Conservation (phyloP, 1,139 yeast species). For the Diutina pseudorugosa region DNA sequence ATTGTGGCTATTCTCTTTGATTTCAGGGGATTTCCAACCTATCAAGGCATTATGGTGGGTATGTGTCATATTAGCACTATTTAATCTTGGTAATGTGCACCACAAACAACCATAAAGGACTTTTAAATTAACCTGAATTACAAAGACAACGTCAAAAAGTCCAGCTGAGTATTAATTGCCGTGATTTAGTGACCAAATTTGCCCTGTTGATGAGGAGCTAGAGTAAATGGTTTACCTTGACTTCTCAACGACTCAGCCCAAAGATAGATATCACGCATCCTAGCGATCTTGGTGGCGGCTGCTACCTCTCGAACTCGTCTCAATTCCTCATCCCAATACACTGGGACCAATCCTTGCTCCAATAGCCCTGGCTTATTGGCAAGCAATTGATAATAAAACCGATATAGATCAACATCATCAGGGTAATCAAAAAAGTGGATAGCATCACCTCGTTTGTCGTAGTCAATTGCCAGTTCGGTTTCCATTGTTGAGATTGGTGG, state of each 20-base stretch:
- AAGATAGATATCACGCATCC: conserved; percentile 11
- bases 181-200: too few relatives aligned
- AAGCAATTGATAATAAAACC: conserved; percentile 13
- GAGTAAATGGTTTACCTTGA: conserved; percentile 10
- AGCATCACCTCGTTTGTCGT: conserved; percentile 9
- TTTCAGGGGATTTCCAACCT: too few relatives aligned
- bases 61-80: too few relatives aligned
- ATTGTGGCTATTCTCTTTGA: too few relatives aligned
- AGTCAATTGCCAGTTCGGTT: conserved; percentile 6
- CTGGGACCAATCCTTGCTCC: conserved; percentile 15
- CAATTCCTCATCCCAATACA: conserved; percentile 15
- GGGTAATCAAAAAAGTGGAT: conserved; percentile 21
- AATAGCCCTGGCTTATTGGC: conserved; percentile 8
- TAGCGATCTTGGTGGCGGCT: conserved; percentile 11
- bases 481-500: conserved; percentile 6
- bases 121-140: too few relatives aligned
- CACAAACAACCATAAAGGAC: too few relatives aligned
- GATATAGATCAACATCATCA: conserved; percentile 18
- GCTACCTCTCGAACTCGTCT: conserved; percentile 11
- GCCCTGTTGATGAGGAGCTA: neutral
- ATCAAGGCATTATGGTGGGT: too few relatives aligned
- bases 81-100: too few relatives aligned
- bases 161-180: too few relatives aligned
- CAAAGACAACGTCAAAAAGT: too few relatives aligned
- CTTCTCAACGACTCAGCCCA: conserved; percentile 13